These are phyloP conservation scores for Metarhizium humberi DNA, from an alignment of 2,329 filamentous ascomycete species.

Conservation along the genomic window DNA sequence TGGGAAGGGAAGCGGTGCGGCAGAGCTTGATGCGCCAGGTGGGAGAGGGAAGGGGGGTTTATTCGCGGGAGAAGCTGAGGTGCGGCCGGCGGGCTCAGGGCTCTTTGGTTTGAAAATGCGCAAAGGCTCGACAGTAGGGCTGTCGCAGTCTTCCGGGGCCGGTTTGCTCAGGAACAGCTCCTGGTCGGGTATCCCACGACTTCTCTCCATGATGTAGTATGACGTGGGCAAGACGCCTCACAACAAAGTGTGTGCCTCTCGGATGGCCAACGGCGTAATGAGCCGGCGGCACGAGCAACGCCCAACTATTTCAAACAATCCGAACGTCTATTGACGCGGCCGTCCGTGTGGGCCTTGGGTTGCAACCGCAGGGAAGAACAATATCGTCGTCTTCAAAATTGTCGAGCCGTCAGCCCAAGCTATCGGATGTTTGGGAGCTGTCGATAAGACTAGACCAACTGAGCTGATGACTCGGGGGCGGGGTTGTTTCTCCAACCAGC, in stretches of 20 bases:
- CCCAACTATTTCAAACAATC: neutral
- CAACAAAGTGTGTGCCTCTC: neutral
- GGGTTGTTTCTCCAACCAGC: constrained; percentile 1
- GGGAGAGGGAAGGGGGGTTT: constrained; percentile 56
- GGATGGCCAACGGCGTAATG: constrained; percentile 1
- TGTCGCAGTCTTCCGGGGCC: constrained; percentile 46
- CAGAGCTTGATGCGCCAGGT: constrained; percentile 62
- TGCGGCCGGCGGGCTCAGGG: constrained; percentile 42
- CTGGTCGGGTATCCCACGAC: constrained; percentile 62
- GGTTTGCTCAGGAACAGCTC: constrained; percentile 70
- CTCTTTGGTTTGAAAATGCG: constrained; percentile 75
- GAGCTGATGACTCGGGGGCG: neutral
- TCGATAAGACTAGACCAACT: neutral
- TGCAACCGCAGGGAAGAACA: neutral
- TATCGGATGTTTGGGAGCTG: constrained; percentile 3
- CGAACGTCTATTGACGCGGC: neutral
- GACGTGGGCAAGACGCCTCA: constrained; percentile 4
- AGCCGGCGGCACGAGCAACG: constrained; percentile 5
- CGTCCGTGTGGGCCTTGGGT: neutral
- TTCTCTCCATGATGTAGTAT: constrained; percentile 37
- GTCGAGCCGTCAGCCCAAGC: neutral
- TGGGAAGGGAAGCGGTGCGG: constrained; percentile 60
- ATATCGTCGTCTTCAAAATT: neutral
- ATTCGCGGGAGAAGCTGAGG: constrained; percentile 26
- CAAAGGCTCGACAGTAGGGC: constrained; percentile 73